phyloP scores from a whole-genome alignment of 768 basidiomycete genomes.

The Nevesoporus exiguus region DNA sequence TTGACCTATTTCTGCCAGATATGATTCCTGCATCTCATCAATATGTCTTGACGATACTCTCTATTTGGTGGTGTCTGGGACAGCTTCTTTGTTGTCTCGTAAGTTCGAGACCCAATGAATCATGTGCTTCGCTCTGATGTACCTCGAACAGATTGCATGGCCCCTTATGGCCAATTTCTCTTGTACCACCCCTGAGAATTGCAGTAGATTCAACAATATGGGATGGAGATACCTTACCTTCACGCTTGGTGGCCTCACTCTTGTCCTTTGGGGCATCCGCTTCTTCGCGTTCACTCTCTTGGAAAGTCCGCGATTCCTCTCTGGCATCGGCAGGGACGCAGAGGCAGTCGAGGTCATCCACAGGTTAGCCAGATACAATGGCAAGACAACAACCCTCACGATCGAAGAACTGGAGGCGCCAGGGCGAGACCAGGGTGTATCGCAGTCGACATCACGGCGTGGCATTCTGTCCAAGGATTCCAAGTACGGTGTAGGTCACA shows the following conservation, averaged over 20 bases:
- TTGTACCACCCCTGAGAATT: conserved; percentile 36
- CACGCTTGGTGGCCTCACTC: conserved; percentile 48
- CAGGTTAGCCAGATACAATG: conserved; percentile 49
- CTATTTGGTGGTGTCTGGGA: conserved; percentile 59
- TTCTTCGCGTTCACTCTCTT: conserved; percentile 51
- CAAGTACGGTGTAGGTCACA: conserved; percentile 39
- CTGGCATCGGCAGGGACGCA: conserved; percentile 49
- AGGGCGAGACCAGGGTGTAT: conserved; percentile 16
- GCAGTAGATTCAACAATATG: conserved; percentile 49
- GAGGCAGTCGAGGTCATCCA: conserved; percentile 50
- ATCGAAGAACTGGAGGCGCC: conserved; percentile 42
- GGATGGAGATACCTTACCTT: conserved; percentile 63
- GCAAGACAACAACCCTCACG: conserved; percentile 39
- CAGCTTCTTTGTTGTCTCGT: conserved; percentile 50
- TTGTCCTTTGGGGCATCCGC: conserved; percentile 50
- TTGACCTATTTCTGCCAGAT: conserved; percentile 34
- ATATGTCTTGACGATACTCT: conserved; percentile 54
- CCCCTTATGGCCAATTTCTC: conserved; percentile 55
- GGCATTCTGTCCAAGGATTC: conserved; percentile 40
- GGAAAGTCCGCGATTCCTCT: conserved; percentile 57
- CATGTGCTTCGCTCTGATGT: not conserved
- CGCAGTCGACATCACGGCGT: conserved; percentile 15
- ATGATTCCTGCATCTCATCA: conserved; percentile 53
- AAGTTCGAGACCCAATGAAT: not conserved
- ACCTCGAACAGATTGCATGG: conserved; percentile 47